Evolutionary conservation across 2,329 filamentous ascomycete species (phyloP).

Genomic region (Colletotrichum costaricense): DNA sequence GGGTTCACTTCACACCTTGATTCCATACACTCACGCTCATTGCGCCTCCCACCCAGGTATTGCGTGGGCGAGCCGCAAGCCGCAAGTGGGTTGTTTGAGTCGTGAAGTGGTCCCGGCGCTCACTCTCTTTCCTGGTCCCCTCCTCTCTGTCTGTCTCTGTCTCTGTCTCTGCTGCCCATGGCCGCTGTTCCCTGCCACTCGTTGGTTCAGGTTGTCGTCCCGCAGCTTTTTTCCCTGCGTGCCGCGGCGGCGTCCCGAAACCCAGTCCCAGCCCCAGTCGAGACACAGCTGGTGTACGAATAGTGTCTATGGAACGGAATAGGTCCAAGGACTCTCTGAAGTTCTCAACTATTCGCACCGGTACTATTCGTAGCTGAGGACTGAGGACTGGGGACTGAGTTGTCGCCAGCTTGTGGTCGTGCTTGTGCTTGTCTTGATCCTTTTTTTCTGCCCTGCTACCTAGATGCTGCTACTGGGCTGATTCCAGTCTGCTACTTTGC

Average conservation of each 20-base stretch:
- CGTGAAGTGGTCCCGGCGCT: not conserved
- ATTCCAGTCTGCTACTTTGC: not conserved
- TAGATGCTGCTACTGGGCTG: not conserved
- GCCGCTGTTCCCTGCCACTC: not conserved
- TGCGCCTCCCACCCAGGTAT: not conserved
- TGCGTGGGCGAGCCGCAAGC: not conserved
- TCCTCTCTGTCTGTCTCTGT: not conserved
- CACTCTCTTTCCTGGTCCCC: too few species aligned
- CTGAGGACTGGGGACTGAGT: not conserved
- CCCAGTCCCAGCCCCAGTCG: conserved; percentile 14
- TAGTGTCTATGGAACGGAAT: not conserved
- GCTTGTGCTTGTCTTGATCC: too few species aligned
- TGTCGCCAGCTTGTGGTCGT: conserved; percentile 1
- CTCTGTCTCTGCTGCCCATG: not conserved
- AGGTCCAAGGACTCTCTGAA: not conserved
- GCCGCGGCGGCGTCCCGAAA: conserved; percentile 21
- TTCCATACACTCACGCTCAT: not conserved
- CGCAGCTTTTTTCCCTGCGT: conserved; percentile 14
- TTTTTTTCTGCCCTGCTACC: not conserved
- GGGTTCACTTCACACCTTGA: not conserved
- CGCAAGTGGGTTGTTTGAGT: not conserved
- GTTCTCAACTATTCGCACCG: too few species aligned
- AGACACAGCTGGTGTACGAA: conserved; percentile 20
- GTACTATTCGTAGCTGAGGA: too few species aligned
- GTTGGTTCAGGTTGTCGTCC: not conserved